Percentiles rank a stretch among this genome's conserved stretches.
Conservation (phyloP, 2,329 filamentous ascomycete genomes). For the Colletotrichum sp. region DNA sequence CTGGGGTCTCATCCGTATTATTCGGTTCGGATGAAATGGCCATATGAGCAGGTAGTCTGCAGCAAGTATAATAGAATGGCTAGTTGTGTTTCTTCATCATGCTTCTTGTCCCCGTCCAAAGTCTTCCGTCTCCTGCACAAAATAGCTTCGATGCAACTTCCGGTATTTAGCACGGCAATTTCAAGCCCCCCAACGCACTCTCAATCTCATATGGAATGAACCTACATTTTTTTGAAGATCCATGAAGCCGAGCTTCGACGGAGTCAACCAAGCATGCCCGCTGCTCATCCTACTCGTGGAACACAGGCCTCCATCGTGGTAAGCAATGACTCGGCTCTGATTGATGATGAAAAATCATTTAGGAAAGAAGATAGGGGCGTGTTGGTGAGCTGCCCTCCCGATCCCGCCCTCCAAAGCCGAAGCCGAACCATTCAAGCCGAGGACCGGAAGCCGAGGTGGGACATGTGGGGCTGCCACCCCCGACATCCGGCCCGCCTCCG, state of each 20-base stretch:
- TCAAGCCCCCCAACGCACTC: not conserved
- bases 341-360: too few relatives aligned
- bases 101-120: not conserved
- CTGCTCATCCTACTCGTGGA: accelerated
- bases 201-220: too few relatives aligned
- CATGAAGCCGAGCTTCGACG: too few relatives aligned
- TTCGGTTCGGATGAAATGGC: not conserved
- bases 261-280: not conserved
- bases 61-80: not conserved
- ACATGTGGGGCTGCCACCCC: not conserved
- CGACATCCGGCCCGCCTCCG: not conserved
- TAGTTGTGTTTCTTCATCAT: not conserved
- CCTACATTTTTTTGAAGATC: too few relatives aligned
- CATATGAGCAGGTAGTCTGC: not conserved
- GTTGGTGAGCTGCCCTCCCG: not conserved
- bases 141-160: accelerated
- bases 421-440: not conserved
- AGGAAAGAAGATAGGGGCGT: not conserved
- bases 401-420: not conserved
- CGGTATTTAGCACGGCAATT: accelerated
- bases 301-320: not conserved
- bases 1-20: not conserved
- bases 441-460: not conserved
- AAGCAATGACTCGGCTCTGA: not conserved
- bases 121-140: not conserved